Conservation (phyloP, 148 eudicot genomes). For the Vaccinium vitisidaea region DNA sequence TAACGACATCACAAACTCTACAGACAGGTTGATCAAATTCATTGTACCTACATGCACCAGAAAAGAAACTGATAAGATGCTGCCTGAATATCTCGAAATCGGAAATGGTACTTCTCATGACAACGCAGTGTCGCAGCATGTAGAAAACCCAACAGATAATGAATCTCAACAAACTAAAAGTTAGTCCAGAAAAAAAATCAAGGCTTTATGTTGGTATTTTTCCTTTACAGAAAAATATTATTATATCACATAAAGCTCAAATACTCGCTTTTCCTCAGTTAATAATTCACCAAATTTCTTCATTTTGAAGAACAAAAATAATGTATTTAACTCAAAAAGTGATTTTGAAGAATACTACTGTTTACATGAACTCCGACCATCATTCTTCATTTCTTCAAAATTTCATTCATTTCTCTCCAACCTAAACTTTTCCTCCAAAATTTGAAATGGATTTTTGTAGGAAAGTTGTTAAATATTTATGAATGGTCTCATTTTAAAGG, state of each 20-base stretch:
- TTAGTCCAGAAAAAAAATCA: neutral
- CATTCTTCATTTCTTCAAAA: too few species aligned
- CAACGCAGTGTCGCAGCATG: neutral
- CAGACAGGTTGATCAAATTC: slow-evolving; percentile 86
- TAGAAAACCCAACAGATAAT: neutral
- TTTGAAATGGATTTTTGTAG: too few species aligned
- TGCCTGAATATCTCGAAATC: neutral
- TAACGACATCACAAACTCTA: slow-evolving; percentile 68
- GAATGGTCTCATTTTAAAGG: too few species aligned
- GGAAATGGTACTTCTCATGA: neutral
- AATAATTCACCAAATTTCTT: neutral
- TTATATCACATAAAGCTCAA: neutral
- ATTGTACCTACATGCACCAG: slow-evolving; percentile 64
- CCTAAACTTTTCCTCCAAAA: too few species aligned
- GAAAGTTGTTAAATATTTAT: too few species aligned
- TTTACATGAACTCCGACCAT: too few species aligned
- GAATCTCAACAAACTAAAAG: neutral
- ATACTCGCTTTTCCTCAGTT: neutral
- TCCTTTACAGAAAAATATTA: neutral
- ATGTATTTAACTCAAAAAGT: too few species aligned
- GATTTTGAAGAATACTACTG: too few species aligned
- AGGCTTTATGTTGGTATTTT: neutral
- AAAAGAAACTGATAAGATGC: slow-evolving; percentile 2
- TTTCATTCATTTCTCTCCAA: too few species aligned
- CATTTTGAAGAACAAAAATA: too few species aligned